Evolutionary conservation across 1,284 basidiomycete genomes (phyloP).

Genomic region (Cutaneotrichosporon dermatis): DNA sequence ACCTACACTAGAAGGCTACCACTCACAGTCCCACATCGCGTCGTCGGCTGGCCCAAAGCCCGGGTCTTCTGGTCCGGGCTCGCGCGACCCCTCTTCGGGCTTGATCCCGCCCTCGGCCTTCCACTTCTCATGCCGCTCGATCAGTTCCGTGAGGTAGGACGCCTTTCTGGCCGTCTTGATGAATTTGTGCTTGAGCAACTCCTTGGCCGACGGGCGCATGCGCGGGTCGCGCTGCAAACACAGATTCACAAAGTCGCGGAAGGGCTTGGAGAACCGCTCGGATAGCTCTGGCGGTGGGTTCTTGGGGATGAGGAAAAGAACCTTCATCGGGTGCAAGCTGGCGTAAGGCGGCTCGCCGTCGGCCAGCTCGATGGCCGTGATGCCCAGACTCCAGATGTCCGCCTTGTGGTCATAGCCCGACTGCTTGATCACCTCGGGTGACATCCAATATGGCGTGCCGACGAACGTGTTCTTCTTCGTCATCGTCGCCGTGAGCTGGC

Average conservation of each 20-base stretch:
- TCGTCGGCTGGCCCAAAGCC: slow-evolving; percentile 61
- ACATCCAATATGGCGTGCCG: slow-evolving; percentile 98
- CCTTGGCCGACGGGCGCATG: slow-evolving; percentile 86
- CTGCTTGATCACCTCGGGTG: slow-evolving; percentile 98
- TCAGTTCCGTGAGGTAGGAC: slow-evolving; percentile 86
- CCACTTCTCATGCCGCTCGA: slow-evolving; percentile 91
- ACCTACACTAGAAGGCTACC: background rate
- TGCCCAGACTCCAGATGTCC: slow-evolving; percentile 92
- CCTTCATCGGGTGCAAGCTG: slow-evolving; percentile 98
- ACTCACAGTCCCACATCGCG: slow-evolving; percentile 87
- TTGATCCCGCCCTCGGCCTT: slow-evolving; percentile 76
- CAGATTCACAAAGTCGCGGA: slow-evolving; percentile 87
- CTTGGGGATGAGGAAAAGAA: slow-evolving; percentile 96
- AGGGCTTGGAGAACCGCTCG: slow-evolving; percentile 77
- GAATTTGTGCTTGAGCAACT: slow-evolving; percentile 93
- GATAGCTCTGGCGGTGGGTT: slow-evolving; percentile 90
- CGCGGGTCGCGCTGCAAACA: slow-evolving; percentile 92
- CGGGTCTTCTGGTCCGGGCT: slow-evolving; percentile 22
- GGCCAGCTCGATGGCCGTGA: slow-evolving; percentile 95
- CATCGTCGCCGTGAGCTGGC: slow-evolving; percentile 92
- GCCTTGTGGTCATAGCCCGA: slow-evolving; percentile 98
- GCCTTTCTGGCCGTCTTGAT: slow-evolving; percentile 91
- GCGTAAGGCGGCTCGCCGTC: slow-evolving; percentile 97
- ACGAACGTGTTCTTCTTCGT: slow-evolving; percentile 99
- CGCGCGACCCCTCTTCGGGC: slow-evolving; percentile 55